Conservation (phyloP, 345 rosid genomes). For the Linum trigynum region DNA sequence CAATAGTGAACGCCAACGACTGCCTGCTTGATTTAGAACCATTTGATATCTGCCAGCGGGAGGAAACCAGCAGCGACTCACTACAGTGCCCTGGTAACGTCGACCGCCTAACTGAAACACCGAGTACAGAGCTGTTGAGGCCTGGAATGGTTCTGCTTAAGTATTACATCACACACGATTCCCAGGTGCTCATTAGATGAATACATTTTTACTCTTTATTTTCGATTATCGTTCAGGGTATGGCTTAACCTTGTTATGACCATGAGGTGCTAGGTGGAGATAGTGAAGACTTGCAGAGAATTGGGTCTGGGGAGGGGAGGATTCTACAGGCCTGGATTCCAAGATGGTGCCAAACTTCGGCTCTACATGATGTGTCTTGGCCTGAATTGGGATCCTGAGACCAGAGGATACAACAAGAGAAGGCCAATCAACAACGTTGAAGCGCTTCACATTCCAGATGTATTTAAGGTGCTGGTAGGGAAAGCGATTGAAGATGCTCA, state of each 20-base stretch:
- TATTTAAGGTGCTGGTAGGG: constrained; percentile 6
- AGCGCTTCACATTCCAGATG: constrained; percentile 9
- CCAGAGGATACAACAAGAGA: constrained; percentile 12
- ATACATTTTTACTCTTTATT: background rate
- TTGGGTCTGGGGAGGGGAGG: constrained; percentile 13
- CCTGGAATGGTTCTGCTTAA: constrained; percentile 56
- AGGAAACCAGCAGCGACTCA: background rate
- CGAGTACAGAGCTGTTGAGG: constrained; percentile 20
- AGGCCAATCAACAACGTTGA: constrained; percentile 3
- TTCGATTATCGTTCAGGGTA: background rate
- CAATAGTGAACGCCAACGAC: background rate
- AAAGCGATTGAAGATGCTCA: constrained; percentile 19
- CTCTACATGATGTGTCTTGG: constrained; percentile 21
- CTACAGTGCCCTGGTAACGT: background rate
- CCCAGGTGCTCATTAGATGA: constrained; percentile 28
- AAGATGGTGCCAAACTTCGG: constrained; percentile 14
- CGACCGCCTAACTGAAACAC: background rate
- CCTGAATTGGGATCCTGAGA: constrained; percentile 17
- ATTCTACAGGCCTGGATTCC: constrained; percentile 16
- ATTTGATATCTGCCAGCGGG: constrained; percentile 25
- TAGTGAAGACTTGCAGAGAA: constrained; percentile 16
- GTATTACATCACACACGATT: constrained; percentile 19
- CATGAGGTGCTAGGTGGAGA: constrained; percentile 4
- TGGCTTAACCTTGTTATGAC: background rate
- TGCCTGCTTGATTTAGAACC: constrained; percentile 11